Evolutionary conservation across 768 basidiomycete species (phyloP).

Genomic region (Boletus rex-veris): DNA sequence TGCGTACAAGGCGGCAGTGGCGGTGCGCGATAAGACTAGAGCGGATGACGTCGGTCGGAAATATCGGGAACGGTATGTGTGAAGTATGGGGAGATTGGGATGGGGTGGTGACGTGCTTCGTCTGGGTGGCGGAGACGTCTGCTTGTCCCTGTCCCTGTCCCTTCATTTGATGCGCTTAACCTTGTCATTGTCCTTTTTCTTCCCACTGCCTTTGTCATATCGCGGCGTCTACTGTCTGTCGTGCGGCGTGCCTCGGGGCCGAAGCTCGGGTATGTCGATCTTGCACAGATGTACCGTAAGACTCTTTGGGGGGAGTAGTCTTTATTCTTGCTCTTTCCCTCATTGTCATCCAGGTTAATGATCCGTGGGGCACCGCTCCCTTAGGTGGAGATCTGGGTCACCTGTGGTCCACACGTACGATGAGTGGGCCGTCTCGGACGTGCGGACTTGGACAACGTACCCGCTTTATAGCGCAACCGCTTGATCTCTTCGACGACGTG

Average conservation of each 20-base stretch:
- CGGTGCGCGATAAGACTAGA: neutral
- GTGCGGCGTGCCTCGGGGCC: conserved; percentile 6
- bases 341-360: conserved; percentile 58
- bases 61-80: conserved; percentile 19
- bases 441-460: conserved; percentile 32
- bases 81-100: conserved; percentile 5
- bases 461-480: conserved; percentile 71
- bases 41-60: conserved; percentile 15
- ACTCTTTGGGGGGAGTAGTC: conserved; percentile 64
- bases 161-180: neutral
- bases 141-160: conserved; percentile 27
- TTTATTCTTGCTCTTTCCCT: conserved; percentile 40
- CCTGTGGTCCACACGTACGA: conserved; percentile 41
- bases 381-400: conserved; percentile 57
- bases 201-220: conserved; percentile 1
- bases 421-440: neutral
- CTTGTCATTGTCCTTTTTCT: conserved; percentile 9
- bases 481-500: conserved; percentile 79
- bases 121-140: conserved; percentile 16
- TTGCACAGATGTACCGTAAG: conserved; percentile 78
- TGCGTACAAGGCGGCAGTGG: conserved; percentile 4
- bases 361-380: conserved; percentile 43
- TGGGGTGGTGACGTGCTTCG: neutral
- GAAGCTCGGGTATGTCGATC: conserved; percentile 82
- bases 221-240: neutral